Evolutionary conservation across 2,329 filamentous ascomycete genomes (phyloP).

Genomic region (Penicillium concentricum): DNA sequence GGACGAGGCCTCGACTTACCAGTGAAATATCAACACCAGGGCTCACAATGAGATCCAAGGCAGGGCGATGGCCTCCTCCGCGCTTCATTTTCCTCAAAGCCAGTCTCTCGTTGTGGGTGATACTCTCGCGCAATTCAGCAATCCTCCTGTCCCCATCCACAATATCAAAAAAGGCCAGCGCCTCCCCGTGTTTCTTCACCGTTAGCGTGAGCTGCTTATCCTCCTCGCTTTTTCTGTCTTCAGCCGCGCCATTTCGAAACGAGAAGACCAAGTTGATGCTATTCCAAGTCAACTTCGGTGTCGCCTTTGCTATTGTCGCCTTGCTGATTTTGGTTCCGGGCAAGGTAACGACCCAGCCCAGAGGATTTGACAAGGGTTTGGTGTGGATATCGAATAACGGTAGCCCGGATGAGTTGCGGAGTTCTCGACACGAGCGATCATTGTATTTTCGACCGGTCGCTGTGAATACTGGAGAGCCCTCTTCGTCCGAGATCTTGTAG

Average conservation of each 20-base stretch:
- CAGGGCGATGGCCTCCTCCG: constrained; percentile 18
- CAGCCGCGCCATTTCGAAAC: constrained; percentile 17
- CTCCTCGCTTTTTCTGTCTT: constrained; percentile 7
- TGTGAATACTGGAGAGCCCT: constrained; percentile 7
- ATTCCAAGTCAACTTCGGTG: constrained; percentile 5
- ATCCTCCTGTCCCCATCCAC: constrained; percentile 24
- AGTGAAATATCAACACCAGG: constrained; percentile 24
- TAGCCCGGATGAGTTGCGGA: constrained; percentile 20
- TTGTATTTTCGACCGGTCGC: constrained; percentile 17
- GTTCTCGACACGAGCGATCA: constrained; percentile 15
- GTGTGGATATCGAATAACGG: constrained; percentile 20
- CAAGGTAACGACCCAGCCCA: constrained; percentile 37
- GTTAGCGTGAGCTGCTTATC: constrained; percentile 16
- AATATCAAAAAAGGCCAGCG: constrained; percentile 19
- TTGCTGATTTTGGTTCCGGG: constrained; percentile 11
- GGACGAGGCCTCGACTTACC: constrained; percentile 7
- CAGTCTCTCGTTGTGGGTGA: constrained; percentile 19
- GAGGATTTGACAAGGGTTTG: constrained; percentile 3
- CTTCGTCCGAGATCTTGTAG: constrained; percentile 12
- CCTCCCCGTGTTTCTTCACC: constrained; percentile 12
- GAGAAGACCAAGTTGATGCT: constrained; percentile 13
- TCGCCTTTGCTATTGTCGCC: constrained; percentile 9
- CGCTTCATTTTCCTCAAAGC: constrained; percentile 8
- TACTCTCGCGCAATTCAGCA: constrained; percentile 23
- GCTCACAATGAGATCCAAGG: constrained; percentile 23